A percentile compares a stretch with the other conserved stretches of the same genome.
These are phyloP conservation scores for Basidiobolus meristosporus DNA, from an alignment of 371 early-diverging fungal species.

Conservation along the genomic window DNA sequence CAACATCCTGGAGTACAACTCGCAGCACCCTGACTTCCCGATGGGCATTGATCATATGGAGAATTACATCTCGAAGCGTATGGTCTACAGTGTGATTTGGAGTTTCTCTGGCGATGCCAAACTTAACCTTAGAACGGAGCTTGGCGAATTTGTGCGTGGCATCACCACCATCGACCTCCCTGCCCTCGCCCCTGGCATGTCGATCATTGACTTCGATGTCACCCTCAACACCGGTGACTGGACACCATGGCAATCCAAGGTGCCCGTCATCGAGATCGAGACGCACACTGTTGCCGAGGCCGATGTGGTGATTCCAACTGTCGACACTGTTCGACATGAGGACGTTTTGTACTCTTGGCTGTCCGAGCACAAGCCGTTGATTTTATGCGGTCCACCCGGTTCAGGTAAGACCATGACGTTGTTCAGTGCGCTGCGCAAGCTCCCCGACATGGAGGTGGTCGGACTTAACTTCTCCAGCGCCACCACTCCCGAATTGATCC, in stretches of 20 bases:
- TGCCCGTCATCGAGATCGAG: constrained; percentile 90
- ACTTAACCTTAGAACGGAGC: constrained; percentile 43
- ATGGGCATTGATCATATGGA: constrained; percentile 60
- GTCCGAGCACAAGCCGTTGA: constrained; percentile 82
- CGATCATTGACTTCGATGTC: constrained; percentile 88
- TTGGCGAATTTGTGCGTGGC: constrained; percentile 70
- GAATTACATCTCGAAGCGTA: constrained; percentile 57
- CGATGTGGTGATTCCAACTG: constrained; percentile 92
- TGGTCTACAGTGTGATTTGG: constrained; percentile 79
- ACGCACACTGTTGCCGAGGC: constrained; percentile 83
- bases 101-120: constrained; percentile 87
- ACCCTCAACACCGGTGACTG: constrained; percentile 62
- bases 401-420: constrained; percentile 98
- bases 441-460: constrained; percentile 91
- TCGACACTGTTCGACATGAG: constrained; percentile 95
- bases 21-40: constrained; percentile 81
- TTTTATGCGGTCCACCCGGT: constrained; percentile 97
- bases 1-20: constrained; percentile 73
- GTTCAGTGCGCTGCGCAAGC: constrained; percentile 83
- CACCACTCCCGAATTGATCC: constrained; percentile 86
- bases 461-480: constrained; percentile 97
- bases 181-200: constrained; percentile 19
- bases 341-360: constrained; percentile 89
- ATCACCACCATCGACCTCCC: constrained; percentile 73
- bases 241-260: constrained; percentile 77